Percentiles rank a stretch among this genome's conserved stretches.
phyloP scores from a whole-genome alignment of 306 rosid genomes.

The Lithocarpus polystachyus region DNA sequence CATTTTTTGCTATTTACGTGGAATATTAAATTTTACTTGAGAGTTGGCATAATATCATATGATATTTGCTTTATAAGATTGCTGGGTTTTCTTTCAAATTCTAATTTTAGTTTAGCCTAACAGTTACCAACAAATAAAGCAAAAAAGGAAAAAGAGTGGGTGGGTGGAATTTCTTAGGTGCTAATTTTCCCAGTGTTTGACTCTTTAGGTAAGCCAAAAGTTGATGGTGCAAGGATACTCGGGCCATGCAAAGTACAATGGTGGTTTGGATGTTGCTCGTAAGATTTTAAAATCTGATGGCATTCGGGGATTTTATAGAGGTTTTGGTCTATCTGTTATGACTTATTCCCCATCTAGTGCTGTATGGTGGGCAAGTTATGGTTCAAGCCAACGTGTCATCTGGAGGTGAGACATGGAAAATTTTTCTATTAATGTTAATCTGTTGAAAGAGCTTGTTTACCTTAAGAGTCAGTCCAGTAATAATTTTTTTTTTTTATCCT shows the following conservation, averaged over 20 bases:
- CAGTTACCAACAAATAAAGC: not conserved
- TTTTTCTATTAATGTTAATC: conserved; percentile 8
- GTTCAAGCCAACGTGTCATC: conserved; percentile 81
- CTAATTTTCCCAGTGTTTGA: conserved; percentile 13
- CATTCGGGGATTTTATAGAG: conserved; percentile 77
- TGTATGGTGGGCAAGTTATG: conserved; percentile 98
- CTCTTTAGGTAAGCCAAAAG: conserved; percentile 75
- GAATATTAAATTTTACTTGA: not conserved
- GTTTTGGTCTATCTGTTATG: conserved; percentile 86
- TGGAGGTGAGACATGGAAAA: conserved; percentile 85
- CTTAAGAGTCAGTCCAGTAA: not conserved
- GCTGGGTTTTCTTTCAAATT: not conserved
- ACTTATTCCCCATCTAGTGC: conserved; percentile 92
- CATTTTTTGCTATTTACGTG: not conserved
- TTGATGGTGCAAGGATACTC: conserved; percentile 96
- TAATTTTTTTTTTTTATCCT: not conserved
- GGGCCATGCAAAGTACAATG: conserved; percentile 68
- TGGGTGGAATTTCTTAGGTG: not conserved
- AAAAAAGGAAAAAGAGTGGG: not conserved
- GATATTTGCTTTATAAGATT: not conserved
- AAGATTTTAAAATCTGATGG: conserved; percentile 64
- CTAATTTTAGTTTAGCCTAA: not conserved
- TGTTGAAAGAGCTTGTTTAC: conserved; percentile 14
- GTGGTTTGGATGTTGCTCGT: conserved; percentile 86
- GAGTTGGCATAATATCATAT: not conserved